Conservation (phyloP, 2,329 filamentous ascomycete genomes). For the Aspergillus quadrilineatus region DNA sequence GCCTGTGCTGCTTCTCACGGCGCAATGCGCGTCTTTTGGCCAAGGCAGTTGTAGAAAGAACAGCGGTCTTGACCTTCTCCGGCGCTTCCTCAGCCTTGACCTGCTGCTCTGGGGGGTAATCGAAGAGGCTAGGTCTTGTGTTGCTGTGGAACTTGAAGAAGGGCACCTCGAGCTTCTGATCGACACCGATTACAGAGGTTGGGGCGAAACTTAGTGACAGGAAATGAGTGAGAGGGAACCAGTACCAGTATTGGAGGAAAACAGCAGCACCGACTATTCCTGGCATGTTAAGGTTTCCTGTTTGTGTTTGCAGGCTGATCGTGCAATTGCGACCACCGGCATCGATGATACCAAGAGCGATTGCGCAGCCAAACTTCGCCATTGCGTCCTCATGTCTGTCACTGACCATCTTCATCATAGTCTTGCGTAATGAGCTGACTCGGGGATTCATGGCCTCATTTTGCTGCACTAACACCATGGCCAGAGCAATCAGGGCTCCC, state of each 20-base stretch:
- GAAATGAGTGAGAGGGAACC: constrained; percentile 99
- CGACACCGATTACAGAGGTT: constrained; percentile 90
- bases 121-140: constrained; percentile 90
- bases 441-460: constrained; percentile 99
- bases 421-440: constrained; percentile 85
- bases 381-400: constrained; percentile 98
- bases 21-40: constrained; percentile 92
- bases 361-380: constrained; percentile 95
- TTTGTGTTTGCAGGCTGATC: constrained; percentile 95
- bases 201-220: constrained; percentile 94
- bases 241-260: constrained; percentile 99
- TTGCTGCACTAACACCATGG: constrained; percentile 99
- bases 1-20: constrained; percentile 84
- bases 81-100: constrained; percentile 92
- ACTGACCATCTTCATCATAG: constrained; percentile 86
- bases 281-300: constrained; percentile 97
- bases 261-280: constrained; percentile 97
- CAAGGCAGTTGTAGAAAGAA: constrained; percentile 93
- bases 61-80: constrained; percentile 89
- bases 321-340: constrained; percentile 98
- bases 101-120: constrained; percentile 96
- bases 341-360: constrained; percentile 95
- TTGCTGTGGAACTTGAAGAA: constrained; percentile 95
- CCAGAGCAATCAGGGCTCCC: constrained; percentile 86
- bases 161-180: constrained; percentile 89